These are phyloP conservation scores for Debaryomyces robertsiae DNA, from an alignment of 1,139 yeast genomes.

Conservation along the genomic window DNA sequence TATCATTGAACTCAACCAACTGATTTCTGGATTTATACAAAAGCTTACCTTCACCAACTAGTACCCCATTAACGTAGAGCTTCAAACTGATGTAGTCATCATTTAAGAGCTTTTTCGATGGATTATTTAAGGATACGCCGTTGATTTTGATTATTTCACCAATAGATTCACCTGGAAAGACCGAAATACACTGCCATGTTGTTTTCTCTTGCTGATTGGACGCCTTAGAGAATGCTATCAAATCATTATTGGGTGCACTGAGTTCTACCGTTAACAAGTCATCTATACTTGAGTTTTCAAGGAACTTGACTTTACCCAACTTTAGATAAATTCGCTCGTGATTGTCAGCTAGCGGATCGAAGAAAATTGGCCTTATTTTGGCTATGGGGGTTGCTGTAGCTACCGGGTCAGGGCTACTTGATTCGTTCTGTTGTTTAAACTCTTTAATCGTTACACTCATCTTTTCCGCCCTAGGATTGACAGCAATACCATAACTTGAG, in stretches of 20 bases:
- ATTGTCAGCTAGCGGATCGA: constrained; percentile 61
- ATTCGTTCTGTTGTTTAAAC: constrained; percentile 58
- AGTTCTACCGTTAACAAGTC: constrained; percentile 53
- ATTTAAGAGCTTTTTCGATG: constrained; percentile 29
- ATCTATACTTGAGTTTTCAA: constrained; percentile 33
- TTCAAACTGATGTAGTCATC: constrained; percentile 61
- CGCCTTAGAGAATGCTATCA: constrained; percentile 63
- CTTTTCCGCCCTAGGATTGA: constrained; percentile 79
- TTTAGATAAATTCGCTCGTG: constrained; percentile 63
- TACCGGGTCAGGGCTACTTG: constrained; percentile 40
- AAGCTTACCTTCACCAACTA: constrained; percentile 57
- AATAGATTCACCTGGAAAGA: constrained; percentile 69
- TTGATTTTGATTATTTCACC: constrained; percentile 69
- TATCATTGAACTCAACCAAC: constrained; percentile 40
- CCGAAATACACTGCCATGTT: constrained; percentile 78
- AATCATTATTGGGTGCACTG: constrained; percentile 48
- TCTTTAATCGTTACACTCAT: constrained; percentile 75
- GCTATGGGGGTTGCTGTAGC: constrained; percentile 53
- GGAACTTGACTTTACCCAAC: constrained; percentile 51
- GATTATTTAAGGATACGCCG: constrained; percentile 48
- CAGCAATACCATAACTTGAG: constrained; percentile 75
- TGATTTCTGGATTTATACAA: constrained; percentile 44
- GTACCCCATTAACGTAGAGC: constrained; percentile 65
- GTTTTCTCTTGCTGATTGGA: constrained; percentile 59
- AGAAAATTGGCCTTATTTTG: constrained; percentile 62